phyloP scores from a whole-genome alignment of 257 asterid species.

The Galeopsis tetrahit region DNA sequence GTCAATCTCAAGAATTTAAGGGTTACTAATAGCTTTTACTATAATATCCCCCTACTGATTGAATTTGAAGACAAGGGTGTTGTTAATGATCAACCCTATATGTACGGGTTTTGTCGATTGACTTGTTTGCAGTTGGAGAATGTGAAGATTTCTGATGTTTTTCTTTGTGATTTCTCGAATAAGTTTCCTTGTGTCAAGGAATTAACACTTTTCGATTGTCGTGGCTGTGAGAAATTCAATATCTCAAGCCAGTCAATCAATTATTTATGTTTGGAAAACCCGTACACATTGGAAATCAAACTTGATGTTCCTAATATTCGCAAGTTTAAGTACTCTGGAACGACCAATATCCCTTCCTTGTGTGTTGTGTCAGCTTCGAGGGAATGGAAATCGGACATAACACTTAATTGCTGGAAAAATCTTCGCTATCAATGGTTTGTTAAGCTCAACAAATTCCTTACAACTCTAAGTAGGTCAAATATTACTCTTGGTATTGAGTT shows the following conservation, averaged over 20 bases:
- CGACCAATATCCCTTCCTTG: not conserved
- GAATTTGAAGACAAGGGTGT: not conserved
- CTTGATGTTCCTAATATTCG: conserved; percentile 25
- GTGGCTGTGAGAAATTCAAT: not conserved
- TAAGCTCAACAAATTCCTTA: not conserved
- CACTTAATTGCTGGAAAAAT: not conserved
- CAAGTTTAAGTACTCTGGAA: not conserved
- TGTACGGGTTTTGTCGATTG: not conserved
- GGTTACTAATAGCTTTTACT: too few species aligned
- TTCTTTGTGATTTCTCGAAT: conserved; percentile 9
- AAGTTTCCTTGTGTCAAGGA: conserved; percentile 20
- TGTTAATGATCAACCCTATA: not conserved
- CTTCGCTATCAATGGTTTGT: conserved; percentile 2
- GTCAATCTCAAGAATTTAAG: not conserved
- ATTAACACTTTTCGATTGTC: not conserved
- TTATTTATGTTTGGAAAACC: not conserved
- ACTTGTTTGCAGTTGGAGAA: not conserved
- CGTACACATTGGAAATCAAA: not conserved
- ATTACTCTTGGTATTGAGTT: conserved; percentile 20
- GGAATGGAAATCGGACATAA: conserved; percentile 24
- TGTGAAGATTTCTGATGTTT: not conserved
- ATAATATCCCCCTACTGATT: not conserved
- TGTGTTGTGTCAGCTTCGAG: not conserved
- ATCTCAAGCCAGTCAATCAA: conserved; percentile 19
- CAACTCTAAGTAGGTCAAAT: not conserved